These are phyloP conservation scores for Curvularia eragrostidis DNA, from an alignment of 2,329 filamentous ascomycete species.

Conservation along the genomic window DNA sequence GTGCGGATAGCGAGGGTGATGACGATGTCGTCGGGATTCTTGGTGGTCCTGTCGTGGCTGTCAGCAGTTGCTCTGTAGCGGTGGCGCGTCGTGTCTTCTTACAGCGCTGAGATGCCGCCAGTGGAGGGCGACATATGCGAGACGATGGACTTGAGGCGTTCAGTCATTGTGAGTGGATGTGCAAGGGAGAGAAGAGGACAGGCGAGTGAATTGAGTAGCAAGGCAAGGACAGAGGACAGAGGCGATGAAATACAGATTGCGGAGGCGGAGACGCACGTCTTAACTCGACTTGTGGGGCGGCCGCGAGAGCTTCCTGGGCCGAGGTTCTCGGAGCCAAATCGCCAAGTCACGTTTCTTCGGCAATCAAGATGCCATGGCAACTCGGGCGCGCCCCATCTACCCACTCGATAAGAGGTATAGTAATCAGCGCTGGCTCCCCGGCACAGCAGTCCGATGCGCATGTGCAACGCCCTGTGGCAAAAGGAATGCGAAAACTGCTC, in stretches of 20 bases:
- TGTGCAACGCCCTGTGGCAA: background rate
- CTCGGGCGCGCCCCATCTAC: background rate
- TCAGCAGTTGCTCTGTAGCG: constrained; percentile 13
- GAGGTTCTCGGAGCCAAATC: constrained; percentile 18
- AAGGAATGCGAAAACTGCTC: background rate
- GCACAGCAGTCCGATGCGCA: background rate
- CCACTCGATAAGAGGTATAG: background rate
- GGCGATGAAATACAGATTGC: constrained; percentile 15
- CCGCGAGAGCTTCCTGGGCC: constrained; percentile 14
- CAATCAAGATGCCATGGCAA: constrained; percentile 13
- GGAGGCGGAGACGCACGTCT: constrained; percentile 24
- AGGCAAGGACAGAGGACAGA: constrained; percentile 1
- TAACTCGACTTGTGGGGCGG: constrained; percentile 25
- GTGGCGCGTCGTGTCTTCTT: constrained; percentile 48
- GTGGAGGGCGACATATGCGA: constrained; percentile 81
- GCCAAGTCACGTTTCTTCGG: constrained; percentile 19
- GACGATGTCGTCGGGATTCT: constrained; percentile 95
- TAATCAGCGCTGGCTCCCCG: background rate
- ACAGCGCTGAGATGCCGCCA: constrained; percentile 78
- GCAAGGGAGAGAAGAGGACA: background rate
- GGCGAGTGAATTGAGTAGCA: background rate
- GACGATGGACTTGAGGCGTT: constrained; percentile 86
- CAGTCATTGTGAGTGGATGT: constrained; percentile 55
- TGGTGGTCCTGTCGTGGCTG: constrained; percentile 69
- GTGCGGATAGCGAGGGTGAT: constrained; percentile 93